Percentiles rank a stretch among this genome's conserved stretches.
These are phyloP conservation scores for Leishmania guyanensis DNA, from an alignment of 208 protist genomes.

Conservation along the genomic window DNA sequence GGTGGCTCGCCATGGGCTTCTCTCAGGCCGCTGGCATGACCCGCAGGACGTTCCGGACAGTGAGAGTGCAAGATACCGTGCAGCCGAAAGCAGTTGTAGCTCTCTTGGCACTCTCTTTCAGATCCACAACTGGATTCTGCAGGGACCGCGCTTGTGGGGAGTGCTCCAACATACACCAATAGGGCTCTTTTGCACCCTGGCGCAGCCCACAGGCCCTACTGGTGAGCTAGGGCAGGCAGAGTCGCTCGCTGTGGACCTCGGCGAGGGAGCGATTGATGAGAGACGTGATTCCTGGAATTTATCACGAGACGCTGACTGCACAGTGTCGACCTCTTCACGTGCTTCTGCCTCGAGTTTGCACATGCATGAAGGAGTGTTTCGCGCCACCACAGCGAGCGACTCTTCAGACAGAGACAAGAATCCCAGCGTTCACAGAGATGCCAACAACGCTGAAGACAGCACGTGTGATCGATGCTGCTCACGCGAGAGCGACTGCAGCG, in stretches of 20 bases:
- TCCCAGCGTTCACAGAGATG: constrained; percentile 3
- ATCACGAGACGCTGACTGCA: neutral
- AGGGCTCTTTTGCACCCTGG: neutral
- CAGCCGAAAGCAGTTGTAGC: neutral
- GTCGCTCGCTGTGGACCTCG: neutral
- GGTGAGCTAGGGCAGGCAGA: neutral
- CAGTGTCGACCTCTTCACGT: neutral
- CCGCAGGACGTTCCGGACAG: neutral
- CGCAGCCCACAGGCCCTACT: neutral
- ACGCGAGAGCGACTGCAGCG: constrained; percentile 1
- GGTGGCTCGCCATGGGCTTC: neutral
- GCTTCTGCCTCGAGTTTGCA: neutral
- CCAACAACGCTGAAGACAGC: neutral
- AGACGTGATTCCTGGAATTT: neutral
- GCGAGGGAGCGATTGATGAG: neutral
- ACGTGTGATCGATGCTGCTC: neutral
- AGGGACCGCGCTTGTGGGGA: constrained; percentile 6
- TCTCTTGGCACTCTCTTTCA: neutral
- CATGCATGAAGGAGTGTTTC: neutral
- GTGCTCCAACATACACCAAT: constrained; percentile 3
- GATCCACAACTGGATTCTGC: neutral
- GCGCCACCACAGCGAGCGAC: constrained; percentile 6
- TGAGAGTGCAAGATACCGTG: neutral
- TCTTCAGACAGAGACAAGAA: constrained; percentile 15
- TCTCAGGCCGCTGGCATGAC: neutral